Conservation (phyloP, 768 basidiomycete genomes). For the Pilatotrama ljubarskyi region DNA sequence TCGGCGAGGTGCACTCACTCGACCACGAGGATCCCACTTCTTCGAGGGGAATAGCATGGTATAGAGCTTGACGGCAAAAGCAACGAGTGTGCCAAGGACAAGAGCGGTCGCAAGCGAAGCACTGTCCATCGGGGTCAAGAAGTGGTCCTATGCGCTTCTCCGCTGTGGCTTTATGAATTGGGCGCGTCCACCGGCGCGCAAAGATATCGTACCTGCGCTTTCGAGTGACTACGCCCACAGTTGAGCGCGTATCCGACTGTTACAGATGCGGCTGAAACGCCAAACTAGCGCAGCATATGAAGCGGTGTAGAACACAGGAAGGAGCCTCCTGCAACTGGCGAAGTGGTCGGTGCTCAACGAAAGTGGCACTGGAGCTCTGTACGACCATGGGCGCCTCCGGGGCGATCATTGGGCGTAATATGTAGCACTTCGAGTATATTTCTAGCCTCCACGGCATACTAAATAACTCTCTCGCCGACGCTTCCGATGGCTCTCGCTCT, state of each 20-base stretch:
- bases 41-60: slow-evolving; percentile 27
- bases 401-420: background rate
- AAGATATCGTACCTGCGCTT: too few relatives aligned
- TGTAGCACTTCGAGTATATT: background rate
- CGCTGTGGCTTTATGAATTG: too few relatives aligned
- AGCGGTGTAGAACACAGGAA: too few relatives aligned
- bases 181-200: too few relatives aligned
- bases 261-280: too few relatives aligned
- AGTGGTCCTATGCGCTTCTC: too few relatives aligned
- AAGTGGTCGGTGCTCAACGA: background rate
- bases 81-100: slow-evolving; percentile 1
- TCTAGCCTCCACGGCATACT: background rate
- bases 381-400: background rate
- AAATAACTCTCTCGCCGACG: background rate
- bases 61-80: slow-evolving; percentile 6
- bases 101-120: background rate
- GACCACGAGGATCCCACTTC: slow-evolving; percentile 32
- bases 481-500: background rate
- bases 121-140: background rate
- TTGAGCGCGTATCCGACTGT: too few relatives aligned
- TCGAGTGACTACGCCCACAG: too few relatives aligned
- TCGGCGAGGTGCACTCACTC: slow-evolving; percentile 10
- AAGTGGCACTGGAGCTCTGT: background rate
- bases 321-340: background rate
- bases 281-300: too few relatives aligned